These are phyloP conservation scores for Zopfochytrium polystomum DNA, from an alignment of 371 early-diverging fungal genomes.

Conservation along the genomic window DNA sequence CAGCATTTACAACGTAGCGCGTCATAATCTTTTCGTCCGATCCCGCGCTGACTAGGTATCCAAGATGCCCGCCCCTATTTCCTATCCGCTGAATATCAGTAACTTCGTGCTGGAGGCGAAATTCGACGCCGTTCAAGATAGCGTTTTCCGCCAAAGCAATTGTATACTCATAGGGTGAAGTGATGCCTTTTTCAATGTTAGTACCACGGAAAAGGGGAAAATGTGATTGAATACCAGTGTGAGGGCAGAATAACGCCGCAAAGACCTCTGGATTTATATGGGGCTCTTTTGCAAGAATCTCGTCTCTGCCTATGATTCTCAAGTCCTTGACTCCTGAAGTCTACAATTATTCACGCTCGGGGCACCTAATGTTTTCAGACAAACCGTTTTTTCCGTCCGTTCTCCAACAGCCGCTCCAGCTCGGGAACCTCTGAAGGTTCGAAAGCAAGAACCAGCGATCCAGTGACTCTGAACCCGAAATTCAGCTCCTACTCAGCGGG, in stretches of 20 bases:
- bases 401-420: constrained; percentile 29
- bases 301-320: constrained; percentile 30
- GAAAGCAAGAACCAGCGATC: constrained; percentile 40
- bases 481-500: constrained; percentile 24
- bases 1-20: constrained; percentile 37
- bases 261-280: constrained; percentile 30
- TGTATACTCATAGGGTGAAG: constrained; percentile 46
- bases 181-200: constrained; percentile 28
- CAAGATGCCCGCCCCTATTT: constrained; percentile 6
- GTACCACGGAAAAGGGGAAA: not conserved
- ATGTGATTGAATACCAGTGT: constrained; percentile 7
- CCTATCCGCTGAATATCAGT: constrained; percentile 33
- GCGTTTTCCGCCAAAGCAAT: constrained; percentile 49
- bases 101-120: constrained; percentile 37
- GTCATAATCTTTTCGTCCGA: constrained; percentile 18
- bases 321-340: constrained; percentile 22
- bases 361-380: no score
- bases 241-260: constrained; percentile 39
- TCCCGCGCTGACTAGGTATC: constrained; percentile 30
- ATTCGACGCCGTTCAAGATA: constrained; percentile 38
- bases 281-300: constrained; percentile 35
- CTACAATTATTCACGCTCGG: no score
- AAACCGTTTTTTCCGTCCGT: constrained; percentile 39
- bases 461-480: constrained; percentile 41
- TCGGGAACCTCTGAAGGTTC: constrained; percentile 18